These are phyloP conservation scores for Neurospora africana DNA, from an alignment of 495 filamentous ascomycete species.

Conservation along the genomic window DNA sequence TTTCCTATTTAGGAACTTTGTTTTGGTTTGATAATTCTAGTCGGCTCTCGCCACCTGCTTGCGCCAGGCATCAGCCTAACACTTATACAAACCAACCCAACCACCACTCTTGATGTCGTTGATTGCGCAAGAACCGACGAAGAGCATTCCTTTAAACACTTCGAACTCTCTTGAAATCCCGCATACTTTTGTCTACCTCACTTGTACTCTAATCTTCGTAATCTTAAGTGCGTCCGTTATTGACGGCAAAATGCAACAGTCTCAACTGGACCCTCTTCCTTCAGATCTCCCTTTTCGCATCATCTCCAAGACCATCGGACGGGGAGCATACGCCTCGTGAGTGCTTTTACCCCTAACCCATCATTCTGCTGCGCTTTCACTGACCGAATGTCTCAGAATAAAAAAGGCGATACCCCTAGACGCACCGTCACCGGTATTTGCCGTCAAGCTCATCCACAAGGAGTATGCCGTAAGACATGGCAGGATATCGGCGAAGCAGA, in stretches of 20 bases:
- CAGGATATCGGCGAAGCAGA: slow-evolving; percentile 76
- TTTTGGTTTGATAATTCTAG: neutral
- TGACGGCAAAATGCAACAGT: slow-evolving; percentile 47
- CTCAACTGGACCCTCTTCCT: slow-evolving; percentile 81
- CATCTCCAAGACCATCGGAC: slow-evolving; percentile 89
- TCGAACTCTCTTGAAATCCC: neutral
- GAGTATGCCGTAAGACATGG: slow-evolving; percentile 82
- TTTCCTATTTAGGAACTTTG: neutral
- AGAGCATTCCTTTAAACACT: neutral
- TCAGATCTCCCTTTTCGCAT: slow-evolving; percentile 83
- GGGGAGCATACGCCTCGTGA: slow-evolving; percentile 95
- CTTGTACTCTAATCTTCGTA: neutral
- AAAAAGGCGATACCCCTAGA: slow-evolving; percentile 80
- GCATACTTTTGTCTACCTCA: neutral
- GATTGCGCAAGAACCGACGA: neutral
- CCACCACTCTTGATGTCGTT: neutral
- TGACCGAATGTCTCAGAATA: slow-evolving; percentile 47
- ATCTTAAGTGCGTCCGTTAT: neutral
- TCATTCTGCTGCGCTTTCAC: neutral
- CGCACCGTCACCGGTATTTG: slow-evolving; percentile 66
- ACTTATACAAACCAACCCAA: neutral
- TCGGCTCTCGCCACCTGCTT: neutral
- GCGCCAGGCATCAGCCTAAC: neutral
- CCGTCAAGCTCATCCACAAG: slow-evolving; percentile 98
- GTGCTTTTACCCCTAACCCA: slow-evolving; percentile 19